Percentiles rank a stretch among this genome's conserved stretches.
Conservation (phyloP, 805 yeast species). For the Blastobotrys robertii region DNA sequence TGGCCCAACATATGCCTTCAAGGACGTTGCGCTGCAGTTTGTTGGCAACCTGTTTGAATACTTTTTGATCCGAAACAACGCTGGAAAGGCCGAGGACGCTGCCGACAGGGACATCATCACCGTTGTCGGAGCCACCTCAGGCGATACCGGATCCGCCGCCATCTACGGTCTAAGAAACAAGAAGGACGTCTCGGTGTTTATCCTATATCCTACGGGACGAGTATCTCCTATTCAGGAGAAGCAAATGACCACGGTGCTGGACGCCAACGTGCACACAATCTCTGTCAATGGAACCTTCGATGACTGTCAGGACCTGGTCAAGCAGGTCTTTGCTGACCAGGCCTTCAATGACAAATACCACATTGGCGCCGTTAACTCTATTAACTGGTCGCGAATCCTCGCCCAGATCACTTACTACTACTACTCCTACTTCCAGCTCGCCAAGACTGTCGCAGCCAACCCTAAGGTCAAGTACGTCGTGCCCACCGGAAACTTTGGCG, state of each 20-base stretch:
- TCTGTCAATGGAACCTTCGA: conserved; percentile 96
- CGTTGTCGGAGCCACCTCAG: conserved; percentile 98
- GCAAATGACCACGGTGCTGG: conserved; percentile 96
- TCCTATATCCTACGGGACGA: conserved; percentile 93
- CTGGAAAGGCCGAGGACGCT: conserved; percentile 34
- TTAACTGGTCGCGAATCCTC: conserved; percentile 97
- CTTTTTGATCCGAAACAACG: conserved; percentile 71
- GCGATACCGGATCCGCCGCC: conserved; percentile 99
- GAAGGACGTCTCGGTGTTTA: conserved; percentile 95
- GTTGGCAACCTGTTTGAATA: conserved; percentile 95
- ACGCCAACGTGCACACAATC: conserved; percentile 85
- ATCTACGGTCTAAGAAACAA: conserved; percentile 95
- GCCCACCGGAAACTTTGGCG: conserved; percentile 98
- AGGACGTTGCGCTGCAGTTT: conserved; percentile 96
- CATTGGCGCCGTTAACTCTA: conserved; percentile 95
- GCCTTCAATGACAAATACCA: conserved; percentile 85
- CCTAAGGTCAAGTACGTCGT: conserved; percentile 67
- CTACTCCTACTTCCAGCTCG: conserved; percentile 74
- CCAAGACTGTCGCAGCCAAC: conserved; percentile 16
- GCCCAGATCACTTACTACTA: conserved; percentile 98
- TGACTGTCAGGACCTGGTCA: conserved; percentile 96
- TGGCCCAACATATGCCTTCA: conserved; percentile 98
- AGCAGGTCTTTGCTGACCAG: conserved; percentile 80
- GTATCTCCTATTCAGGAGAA: conserved; percentile 96
- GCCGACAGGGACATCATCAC: conserved; percentile 71